phyloP scores from a whole-genome alignment of 768 basidiomycete species.

The Lentinula detonsa region DNA sequence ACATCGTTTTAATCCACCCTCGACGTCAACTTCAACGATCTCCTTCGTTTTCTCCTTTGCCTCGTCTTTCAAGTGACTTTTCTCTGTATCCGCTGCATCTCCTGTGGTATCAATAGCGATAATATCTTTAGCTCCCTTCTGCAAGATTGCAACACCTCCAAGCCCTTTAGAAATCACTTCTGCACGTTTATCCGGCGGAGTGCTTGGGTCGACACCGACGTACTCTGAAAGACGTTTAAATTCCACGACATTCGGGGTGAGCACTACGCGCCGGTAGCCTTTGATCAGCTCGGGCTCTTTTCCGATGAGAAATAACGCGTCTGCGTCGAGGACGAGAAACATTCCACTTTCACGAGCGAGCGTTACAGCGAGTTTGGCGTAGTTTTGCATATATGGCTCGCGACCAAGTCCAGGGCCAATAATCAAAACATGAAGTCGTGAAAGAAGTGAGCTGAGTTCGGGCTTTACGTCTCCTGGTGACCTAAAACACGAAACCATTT shows the following conservation, averaged over 20 bases:
- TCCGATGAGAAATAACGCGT: constrained; percentile 81
- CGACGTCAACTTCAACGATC: constrained; percentile 56
- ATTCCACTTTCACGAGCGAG: constrained; percentile 71
- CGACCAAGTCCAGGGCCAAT: constrained; percentile 94
- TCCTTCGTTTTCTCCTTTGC: constrained; percentile 50
- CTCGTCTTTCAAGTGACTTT: constrained; percentile 34
- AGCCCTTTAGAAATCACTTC: constrained; percentile 64
- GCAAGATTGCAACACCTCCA: constrained; percentile 83
- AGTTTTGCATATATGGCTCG: constrained; percentile 83
- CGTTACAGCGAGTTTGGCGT: constrained; percentile 67
- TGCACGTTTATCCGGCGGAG: constrained; percentile 52
- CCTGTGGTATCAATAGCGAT: constrained; percentile 73
- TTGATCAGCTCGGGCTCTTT: constrained; percentile 66
- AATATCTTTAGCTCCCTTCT: constrained; percentile 83
- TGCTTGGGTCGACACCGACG: constrained; percentile 54
- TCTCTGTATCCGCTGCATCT: constrained; percentile 37
- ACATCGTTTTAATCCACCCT: constrained; percentile 86
- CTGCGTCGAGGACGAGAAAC: constrained; percentile 93
- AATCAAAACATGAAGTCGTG: constrained; percentile 86
- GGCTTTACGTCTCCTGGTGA: constrained; percentile 39
- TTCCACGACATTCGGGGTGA: constrained; percentile 94
- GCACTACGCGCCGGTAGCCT: constrained; percentile 81
- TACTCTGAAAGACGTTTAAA: constrained; percentile 80
- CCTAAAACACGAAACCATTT: constrained; percentile 24
- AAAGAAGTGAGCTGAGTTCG: constrained; percentile 62